Evolutionary conservation across 345 rosid species (phyloP).

Genomic region (Acer negundo): DNA sequence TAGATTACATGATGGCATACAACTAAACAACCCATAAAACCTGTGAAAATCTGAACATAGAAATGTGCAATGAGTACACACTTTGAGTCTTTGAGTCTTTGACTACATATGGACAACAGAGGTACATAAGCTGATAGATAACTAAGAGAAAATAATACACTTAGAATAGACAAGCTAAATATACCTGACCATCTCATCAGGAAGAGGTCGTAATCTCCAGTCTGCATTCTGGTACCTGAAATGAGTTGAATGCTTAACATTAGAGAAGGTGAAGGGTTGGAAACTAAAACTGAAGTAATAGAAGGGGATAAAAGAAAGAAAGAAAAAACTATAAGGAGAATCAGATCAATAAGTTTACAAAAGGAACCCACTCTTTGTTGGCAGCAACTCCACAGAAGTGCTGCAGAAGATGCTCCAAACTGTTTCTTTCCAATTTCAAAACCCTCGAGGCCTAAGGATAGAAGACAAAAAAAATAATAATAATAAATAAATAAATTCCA

Average conservation of each 20-base stretch:
- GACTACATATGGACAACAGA: background rate
- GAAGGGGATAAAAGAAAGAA: background rate
- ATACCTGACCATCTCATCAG: constrained; percentile 81
- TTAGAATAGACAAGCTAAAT: background rate
- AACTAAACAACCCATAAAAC: background rate
- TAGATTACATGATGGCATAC: constrained; percentile 5
- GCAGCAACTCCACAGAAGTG: constrained; percentile 80
- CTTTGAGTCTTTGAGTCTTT: background rate
- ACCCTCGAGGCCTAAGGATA: constrained; percentile 78
- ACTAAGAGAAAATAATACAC: background rate
- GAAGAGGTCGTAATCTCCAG: constrained; percentile 96
- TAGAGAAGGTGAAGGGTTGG: background rate
- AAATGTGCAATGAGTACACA: background rate
- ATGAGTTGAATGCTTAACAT: constrained; percentile 29
- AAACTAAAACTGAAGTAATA: constrained; percentile 11
- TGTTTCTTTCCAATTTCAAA: constrained; percentile 83
- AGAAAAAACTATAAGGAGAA: constrained; percentile 13
- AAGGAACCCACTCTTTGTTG: constrained; percentile 72
- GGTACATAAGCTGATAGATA: background rate
- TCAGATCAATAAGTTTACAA: constrained; percentile 14
- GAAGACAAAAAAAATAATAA: background rate
- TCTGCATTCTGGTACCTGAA: constrained; percentile 96
- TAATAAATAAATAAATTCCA: background rate
- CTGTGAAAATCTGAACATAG: background rate
- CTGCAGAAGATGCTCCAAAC: constrained; percentile 79